Base-by-base conservation (phyloP, 352 stramenopile genomes). In the Globisporangium paddicum region DNA sequence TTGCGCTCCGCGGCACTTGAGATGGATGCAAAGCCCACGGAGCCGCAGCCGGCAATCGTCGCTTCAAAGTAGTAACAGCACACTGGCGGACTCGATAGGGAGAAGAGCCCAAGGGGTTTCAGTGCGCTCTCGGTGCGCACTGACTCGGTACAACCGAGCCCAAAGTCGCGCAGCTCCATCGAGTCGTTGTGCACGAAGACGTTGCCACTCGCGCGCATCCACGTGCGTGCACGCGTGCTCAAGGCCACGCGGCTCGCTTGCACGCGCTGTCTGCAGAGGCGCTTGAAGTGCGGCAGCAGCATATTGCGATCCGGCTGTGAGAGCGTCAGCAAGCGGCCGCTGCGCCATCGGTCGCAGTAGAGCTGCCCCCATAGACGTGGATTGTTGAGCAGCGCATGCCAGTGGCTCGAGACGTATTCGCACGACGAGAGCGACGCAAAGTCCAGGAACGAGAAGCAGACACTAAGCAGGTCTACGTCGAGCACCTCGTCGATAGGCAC, bases 51-150 rank as follows among this genome's bases (percentile, higher is more conserved):
- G 7, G 38, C 19, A 28, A 72, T 35, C 18, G 28, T 52, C 8
- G 53, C 71, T 63, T 80, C 72, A 57, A 73, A 80, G 66, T 80
- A 80, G 28, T 26, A 60, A 18, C n/a, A n/a, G n/a, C n/a, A n/a
- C n/a, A n/a, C n/a, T n/a, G n/a, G n/a, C n/a, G n/a, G n/a, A n/a
- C n/a, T n/a, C n/a, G n/a, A n/a, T n/a, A n/a, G n/a, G n/a, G n/a
- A n/a, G n/a, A n/a, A n/a, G n/a, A n/a, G n/a, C n/a, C n/a, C n/a
- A n/a, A 75, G 55, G 8, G 63, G 52, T 3, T 23, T 23, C 4
- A 77, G 46, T 5, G 65, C 34, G 11, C 47, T 26, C 10, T 64
- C 37, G 3, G 66, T 65, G 19, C 71, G 66, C 1, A 73, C 52
- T 44, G 71, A 80, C 42, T 80, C 71, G 44, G 71, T 62, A 50